These are phyloP conservation scores for Penicillium waksmanii DNA, from an alignment of 495 filamentous ascomycete genomes.

Conservation along the genomic window DNA sequence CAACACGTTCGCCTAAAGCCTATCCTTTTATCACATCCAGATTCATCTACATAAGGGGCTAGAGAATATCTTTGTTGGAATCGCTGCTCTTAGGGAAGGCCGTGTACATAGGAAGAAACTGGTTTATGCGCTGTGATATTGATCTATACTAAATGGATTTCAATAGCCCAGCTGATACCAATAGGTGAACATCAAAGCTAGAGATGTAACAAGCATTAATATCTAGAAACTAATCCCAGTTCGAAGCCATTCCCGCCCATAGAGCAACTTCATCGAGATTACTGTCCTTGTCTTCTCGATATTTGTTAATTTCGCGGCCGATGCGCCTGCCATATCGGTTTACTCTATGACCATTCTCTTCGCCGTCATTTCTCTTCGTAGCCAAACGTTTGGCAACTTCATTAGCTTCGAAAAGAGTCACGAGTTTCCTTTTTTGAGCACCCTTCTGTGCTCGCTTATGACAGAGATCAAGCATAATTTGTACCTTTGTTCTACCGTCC, in stretches of 20 bases:
- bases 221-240: background rate
- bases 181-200: too few species aligned
- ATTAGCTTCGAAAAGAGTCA: slow-evolving; percentile 71
- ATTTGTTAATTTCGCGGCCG: background rate
- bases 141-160: too few species aligned
- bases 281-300: background rate
- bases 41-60: too few species aligned
- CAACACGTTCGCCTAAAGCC: too few species aligned
- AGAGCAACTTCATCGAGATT: slow-evolving; percentile 18
- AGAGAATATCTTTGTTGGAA: background rate
- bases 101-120: background rate
- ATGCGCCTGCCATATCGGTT: background rate
- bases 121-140: background rate
- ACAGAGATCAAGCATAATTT: slow-evolving; percentile 31
- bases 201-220: too few species aligned
- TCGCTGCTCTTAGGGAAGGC: background rate
- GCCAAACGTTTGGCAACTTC: slow-evolving; percentile 70
- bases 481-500: slow-evolving; percentile 8
- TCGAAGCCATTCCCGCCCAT: slow-evolving; percentile 4
- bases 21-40: too few species aligned
- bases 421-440: slow-evolving; percentile 58
- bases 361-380: slow-evolving; percentile 10
- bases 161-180: too few species aligned
- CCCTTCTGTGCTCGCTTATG: slow-evolving; percentile 13
- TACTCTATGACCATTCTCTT: background rate